phyloP scores from a whole-genome alignment of 2,329 filamentous ascomycete genomes.

The Plenodomus biglobosus region DNA sequence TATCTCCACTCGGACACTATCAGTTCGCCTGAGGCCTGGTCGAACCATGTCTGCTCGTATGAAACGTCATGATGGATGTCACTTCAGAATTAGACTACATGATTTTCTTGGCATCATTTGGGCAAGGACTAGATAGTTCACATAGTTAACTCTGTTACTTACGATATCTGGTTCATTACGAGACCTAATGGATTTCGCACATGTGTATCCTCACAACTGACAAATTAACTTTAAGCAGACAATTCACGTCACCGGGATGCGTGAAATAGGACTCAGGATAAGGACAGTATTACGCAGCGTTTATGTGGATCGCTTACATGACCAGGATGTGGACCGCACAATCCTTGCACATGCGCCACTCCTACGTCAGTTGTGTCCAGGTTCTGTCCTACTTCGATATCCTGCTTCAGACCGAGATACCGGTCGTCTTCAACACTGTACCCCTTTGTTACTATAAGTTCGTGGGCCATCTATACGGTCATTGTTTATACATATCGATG shows the following conservation, averaged over 20 bases:
- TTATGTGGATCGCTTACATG: slow-evolving; percentile 18
- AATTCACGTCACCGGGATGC: neutral
- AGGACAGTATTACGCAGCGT: slow-evolving; percentile 12
- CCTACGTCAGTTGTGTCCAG: slow-evolving; percentile 39
- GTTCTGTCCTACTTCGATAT: slow-evolving; percentile 33
- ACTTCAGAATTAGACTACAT: slow-evolving; percentile 29
- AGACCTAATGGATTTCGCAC: neutral
- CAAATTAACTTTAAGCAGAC: neutral
- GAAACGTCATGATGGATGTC: slow-evolving; percentile 17
- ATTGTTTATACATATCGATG: neutral
- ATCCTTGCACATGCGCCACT: slow-evolving; percentile 30
- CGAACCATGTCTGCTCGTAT: slow-evolving; percentile 8
- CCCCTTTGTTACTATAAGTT: neutral
- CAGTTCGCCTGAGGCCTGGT: slow-evolving; percentile 4
- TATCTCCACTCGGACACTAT: slow-evolving; percentile 16
- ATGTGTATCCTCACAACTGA: neutral
- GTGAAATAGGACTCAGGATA: neutral
- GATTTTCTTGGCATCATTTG: slow-evolving; percentile 40
- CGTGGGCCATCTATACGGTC: too few relatives aligned
- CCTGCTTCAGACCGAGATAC: slow-evolving; percentile 22
- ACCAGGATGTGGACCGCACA: slow-evolving; percentile 14
- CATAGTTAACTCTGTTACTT: slow-evolving; percentile 22
- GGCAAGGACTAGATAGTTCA: slow-evolving; percentile 34
- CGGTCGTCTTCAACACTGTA: neutral
- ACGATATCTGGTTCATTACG: neutral